Evolutionary conservation across 495 filamentous ascomycete genomes (phyloP).

Genomic region (Parathielavia appendiculata): DNA sequence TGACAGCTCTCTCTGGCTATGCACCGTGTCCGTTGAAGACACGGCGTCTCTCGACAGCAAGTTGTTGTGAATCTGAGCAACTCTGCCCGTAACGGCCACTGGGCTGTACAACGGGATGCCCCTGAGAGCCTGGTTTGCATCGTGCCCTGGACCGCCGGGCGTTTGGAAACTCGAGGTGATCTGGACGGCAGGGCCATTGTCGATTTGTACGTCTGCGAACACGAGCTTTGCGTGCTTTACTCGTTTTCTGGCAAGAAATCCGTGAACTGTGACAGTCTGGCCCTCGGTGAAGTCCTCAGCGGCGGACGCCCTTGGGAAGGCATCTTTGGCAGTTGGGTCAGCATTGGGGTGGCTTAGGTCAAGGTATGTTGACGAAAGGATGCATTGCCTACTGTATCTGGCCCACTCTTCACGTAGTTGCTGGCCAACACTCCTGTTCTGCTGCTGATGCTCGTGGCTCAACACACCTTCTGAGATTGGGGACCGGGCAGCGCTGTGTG

Average conservation of each 20-base stretch:
- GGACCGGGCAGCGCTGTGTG: slow-evolving; percentile 11
- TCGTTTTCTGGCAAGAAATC: slow-evolving; percentile 61
- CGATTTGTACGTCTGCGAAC: slow-evolving; percentile 57
- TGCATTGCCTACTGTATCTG: slow-evolving; percentile 24
- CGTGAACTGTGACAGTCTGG: slow-evolving; percentile 57
- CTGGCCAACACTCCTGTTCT: slow-evolving; percentile 5
- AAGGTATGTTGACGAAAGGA: not conserved
- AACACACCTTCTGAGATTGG: not conserved
- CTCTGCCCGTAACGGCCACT: slow-evolving; percentile 34
- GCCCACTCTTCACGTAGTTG: slow-evolving; percentile 30
- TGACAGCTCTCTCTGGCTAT: not conserved
- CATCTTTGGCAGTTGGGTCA: slow-evolving; percentile 36
- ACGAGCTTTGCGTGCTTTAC: slow-evolving; percentile 61
- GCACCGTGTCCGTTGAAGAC: not conserved
- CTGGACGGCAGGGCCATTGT: slow-evolving; percentile 30
- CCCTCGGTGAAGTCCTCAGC: slow-evolving; percentile 36
- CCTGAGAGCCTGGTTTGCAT: slow-evolving; percentile 29
- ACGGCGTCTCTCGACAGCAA: not conserved
- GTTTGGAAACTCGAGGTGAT: slow-evolving; percentile 32
- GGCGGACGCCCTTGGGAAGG: slow-evolving; percentile 47
- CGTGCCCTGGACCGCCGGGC: slow-evolving; percentile 21
- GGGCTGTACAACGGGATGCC: slow-evolving; percentile 36
- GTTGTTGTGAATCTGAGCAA: slow-evolving; percentile 19
- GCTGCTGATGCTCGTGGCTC: not conserved
- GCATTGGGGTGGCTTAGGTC: not conserved